These are phyloP conservation scores for Marchantia paleacea DNA, from an alignment of 225 moss, liverwort and hornwort species.

Conservation along the genomic window DNA sequence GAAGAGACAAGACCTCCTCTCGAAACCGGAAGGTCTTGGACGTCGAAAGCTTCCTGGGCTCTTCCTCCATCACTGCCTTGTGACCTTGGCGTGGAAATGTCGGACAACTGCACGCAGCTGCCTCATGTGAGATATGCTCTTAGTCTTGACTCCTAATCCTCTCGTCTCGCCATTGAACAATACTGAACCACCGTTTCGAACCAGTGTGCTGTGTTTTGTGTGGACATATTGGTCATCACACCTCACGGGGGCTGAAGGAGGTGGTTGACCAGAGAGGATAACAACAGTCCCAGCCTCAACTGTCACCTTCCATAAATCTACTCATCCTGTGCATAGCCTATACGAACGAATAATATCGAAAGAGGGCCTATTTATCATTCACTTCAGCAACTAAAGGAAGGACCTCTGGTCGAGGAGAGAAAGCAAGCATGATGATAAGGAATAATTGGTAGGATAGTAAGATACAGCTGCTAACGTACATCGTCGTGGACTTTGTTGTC, in stretches of 20 bases:
- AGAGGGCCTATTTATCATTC: too few relatives aligned
- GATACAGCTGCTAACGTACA: background rate
- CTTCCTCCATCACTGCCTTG: constrained; percentile 16
- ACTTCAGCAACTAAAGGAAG: too few relatives aligned
- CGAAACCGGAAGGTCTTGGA: constrained; percentile 12
- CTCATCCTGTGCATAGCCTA: too few relatives aligned
- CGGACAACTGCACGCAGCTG: constrained; percentile 14
- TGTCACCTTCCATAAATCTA: background rate
- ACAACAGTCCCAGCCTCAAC: background rate
- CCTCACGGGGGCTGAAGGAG: background rate
- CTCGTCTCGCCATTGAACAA: too few relatives aligned
- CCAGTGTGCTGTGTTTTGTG: background rate
- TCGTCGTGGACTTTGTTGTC: constrained; percentile 10
- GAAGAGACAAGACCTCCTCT: constrained; percentile 1
- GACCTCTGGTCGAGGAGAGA: too few relatives aligned
- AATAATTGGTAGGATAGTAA: background rate
- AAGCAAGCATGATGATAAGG: too few relatives aligned
- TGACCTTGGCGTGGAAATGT: constrained; percentile 21
- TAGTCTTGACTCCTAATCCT: background rate
- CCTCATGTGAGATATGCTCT: background rate
- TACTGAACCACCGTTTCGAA: background rate
- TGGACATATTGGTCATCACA: background rate
- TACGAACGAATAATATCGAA: too few relatives aligned
- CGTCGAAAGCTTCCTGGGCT: background rate
- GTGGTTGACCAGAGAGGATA: background rate